A percentile compares a stretch with the other conserved stretches of the same genome.
Evolutionary conservation across 2,329 filamentous ascomycete species (phyloP).

Genomic region (Cryphonectria parasitica): DNA sequence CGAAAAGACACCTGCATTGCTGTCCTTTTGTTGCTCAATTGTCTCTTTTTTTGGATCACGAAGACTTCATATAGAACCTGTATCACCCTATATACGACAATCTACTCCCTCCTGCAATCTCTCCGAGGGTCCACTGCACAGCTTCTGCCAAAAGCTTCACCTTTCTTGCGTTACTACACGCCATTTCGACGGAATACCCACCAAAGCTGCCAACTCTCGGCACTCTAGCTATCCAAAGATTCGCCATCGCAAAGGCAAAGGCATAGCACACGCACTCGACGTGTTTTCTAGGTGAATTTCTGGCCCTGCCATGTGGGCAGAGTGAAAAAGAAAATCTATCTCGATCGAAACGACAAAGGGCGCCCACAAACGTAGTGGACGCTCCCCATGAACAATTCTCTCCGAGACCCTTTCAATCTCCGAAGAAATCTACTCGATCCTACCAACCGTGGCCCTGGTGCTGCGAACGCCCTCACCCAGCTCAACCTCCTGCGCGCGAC

Average conservation of each 20-base stretch:
- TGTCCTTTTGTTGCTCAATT: slow-evolving; percentile 19
- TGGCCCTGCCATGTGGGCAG: slow-evolving; percentile 26
- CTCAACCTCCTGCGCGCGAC: slow-evolving; percentile 53
- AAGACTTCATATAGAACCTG: slow-evolving; percentile 7
- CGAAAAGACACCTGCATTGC: slow-evolving; percentile 3
- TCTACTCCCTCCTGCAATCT: background rate
- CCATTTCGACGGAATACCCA: background rate
- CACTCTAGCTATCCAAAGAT: slow-evolving; percentile 10
- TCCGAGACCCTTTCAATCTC: slow-evolving; percentile 32
- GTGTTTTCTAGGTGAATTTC: slow-evolving; percentile 9
- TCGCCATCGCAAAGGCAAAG: background rate
- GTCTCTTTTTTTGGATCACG: background rate
- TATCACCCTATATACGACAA: background rate
- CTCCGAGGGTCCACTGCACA: slow-evolving; percentile 4
- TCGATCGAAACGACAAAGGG: background rate
- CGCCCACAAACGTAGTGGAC: slow-evolving; percentile 17
- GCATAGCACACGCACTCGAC: background rate
- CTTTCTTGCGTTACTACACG: background rate
- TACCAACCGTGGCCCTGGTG: slow-evolving; percentile 44
- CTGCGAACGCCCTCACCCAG: slow-evolving; percentile 33
- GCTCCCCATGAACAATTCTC: slow-evolving; percentile 29
- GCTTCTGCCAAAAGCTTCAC: slow-evolving; percentile 7
- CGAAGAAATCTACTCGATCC: slow-evolving; percentile 49
- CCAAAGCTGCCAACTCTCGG: slow-evolving; percentile 12
- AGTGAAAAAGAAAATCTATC: background rate